Evolutionary conservation across 306 rosid genomes (phyloP), one percentile per base, ranked within the genome.

Genomic region (Ochetophila trinervis): DNA sequence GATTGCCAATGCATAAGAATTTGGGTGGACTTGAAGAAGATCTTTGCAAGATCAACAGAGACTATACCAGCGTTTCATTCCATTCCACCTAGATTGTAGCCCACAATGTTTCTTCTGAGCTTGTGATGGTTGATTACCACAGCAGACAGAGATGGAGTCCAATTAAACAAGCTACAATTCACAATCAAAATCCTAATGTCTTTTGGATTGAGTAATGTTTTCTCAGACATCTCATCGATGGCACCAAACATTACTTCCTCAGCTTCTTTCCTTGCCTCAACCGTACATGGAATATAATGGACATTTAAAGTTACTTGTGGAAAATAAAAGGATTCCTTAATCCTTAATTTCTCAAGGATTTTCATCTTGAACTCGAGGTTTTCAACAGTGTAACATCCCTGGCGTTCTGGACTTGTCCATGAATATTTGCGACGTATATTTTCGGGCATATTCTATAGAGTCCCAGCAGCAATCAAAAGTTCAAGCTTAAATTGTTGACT

Each of bases 61-160:
- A 86, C 78, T 78, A 83, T 65, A 65, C 91, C 88, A 44, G 91
- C 91, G 76, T 88, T 80, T 50, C 91, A 83, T 2, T 88, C 91
- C 91, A 86, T 86, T 34, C 88, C 88, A 7, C 86, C 88, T 8
- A 86, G 80, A 65, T 83, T 86, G 53, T 73, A 83, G 51, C 84
- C 83, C 37, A 70, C 27, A 35, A 83, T 66, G 54, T 86, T 86
- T 48, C 88, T 83, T 16, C 84, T 67, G 54, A 86, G 83, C 79
- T 83, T 86, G 55, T 83, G 83, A 47, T 83, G 88, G 57, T 86
- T 83, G 55, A 86, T 69, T 51, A 86, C 62, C 88, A 83, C 80
- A 10, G 91, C 79, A 54, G 86, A 74, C 58, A 83, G 70, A 3
- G 91, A 86, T 15, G 88, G 91, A 21, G 86, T 83, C 14, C 86